A percentile compares a stretch with the other conserved stretches of the same genome.
These are phyloP conservation scores for Xylaria venustula DNA, from an alignment of 495 filamentous ascomycete species.

Conservation along the genomic window DNA sequence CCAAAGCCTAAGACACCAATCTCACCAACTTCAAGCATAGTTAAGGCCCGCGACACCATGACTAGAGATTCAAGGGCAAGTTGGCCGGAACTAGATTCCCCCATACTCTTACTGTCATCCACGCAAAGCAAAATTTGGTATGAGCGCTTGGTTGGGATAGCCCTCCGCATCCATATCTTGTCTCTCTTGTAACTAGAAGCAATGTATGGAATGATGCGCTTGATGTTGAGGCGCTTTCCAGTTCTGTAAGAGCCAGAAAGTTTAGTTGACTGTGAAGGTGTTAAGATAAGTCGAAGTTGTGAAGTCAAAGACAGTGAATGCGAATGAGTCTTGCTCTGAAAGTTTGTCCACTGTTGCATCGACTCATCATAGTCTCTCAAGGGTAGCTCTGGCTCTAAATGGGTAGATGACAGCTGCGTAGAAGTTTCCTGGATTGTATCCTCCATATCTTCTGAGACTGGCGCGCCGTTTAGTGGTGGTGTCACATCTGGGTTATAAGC, in stretches of 20 bases:
- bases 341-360: conserved; percentile 77
- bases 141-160: conserved; percentile 83
- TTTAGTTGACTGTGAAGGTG: conserved; percentile 91
- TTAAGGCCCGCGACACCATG: conserved; percentile 78
- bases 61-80: conserved; percentile 91
- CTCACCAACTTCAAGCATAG: conserved; percentile 90
- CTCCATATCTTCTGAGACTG: conserved; percentile 37
- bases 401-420: conserved; percentile 68
- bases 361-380: conserved; percentile 57
- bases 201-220: conserved; percentile 98
- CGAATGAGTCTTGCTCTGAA: conserved; percentile 77
- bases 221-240: conserved; percentile 97
- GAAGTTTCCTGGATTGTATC: conserved; percentile 71
- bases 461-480: conserved; percentile 18
- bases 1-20: conserved; percentile 89
- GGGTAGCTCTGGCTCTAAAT: conserved; percentile 48
- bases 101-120: conserved; percentile 93
- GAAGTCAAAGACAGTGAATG: conserved; percentile 87
- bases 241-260: conserved; percentile 96
- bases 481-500: conserved; percentile 34
- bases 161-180: conserved; percentile 99
- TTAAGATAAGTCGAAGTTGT: conserved; percentile 91
- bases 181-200: conserved; percentile 96
- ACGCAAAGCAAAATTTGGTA: conserved; percentile 98
- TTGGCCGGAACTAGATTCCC: conserved; percentile 58